Evolutionary conservation across 768 basidiomycete genomes (phyloP).

Genomic region (Boletus fagicola): DNA sequence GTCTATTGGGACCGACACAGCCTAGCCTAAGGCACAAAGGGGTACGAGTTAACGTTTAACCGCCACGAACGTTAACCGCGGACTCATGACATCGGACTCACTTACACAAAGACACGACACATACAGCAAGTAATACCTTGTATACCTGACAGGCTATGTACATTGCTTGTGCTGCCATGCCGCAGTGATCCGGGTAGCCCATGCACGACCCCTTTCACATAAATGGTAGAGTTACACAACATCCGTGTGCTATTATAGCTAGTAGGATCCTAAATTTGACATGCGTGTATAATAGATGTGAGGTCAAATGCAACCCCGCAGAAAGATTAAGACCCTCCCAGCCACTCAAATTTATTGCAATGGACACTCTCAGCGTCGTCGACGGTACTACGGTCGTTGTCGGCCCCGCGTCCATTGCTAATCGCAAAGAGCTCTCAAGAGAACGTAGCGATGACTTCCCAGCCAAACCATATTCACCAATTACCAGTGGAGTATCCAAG

Average conservation of each 20-base stretch:
- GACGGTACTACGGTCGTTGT: conserved; percentile 49
- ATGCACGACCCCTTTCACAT: no score
- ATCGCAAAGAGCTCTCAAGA: conserved; percentile 25
- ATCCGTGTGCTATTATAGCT: no score
- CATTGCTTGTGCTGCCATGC: neutral
- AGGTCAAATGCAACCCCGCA: neutral
- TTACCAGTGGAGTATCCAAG: conserved; percentile 14
- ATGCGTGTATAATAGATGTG: neutral
- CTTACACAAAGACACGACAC: neutral
- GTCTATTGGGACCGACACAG: neutral
- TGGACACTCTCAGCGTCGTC: conserved; percentile 37
- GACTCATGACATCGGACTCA: neutral
- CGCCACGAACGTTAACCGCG: neutral
- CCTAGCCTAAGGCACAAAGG: neutral
- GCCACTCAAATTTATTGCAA: neutral
- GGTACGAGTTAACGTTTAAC: no score
- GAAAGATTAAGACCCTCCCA: neutral
- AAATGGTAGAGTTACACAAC: no score
- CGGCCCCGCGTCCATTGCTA: conserved; percentile 30
- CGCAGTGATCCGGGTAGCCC: no score
- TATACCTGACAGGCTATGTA: neutral
- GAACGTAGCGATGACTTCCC: conserved; percentile 22
- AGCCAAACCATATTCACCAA: conserved; percentile 17
- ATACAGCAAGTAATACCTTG: neutral
- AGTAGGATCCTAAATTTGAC: neutral